Conservation (phyloP, 75 land plant genomes). For the Chamaecyparis obtusa region DNA sequence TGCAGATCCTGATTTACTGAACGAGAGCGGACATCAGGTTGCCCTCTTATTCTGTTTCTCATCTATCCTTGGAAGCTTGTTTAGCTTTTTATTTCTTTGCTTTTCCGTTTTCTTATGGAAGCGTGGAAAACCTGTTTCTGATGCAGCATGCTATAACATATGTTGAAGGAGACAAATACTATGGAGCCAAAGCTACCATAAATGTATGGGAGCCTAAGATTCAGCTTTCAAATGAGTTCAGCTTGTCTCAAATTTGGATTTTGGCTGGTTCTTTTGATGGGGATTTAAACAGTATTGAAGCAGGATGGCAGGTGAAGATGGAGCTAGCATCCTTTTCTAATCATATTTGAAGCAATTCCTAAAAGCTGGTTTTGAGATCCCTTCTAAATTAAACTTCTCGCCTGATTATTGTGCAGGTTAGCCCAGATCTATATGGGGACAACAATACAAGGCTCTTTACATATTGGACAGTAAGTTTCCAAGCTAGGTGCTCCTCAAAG, state of each 20-base stretch:
- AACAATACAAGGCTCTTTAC: slow-evolving; percentile 91
- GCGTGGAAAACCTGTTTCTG: background rate
- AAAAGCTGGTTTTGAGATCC: background rate
- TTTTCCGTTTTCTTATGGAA: background rate
- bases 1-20: slow-evolving; percentile 54
- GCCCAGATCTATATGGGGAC: slow-evolving; percentile 92
- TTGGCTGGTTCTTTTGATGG: slow-evolving; percentile 38
- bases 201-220: slow-evolving; percentile 72
- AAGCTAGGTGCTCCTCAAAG: background rate
- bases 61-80: background rate
- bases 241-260: slow-evolving; percentile 62
- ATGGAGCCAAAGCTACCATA: slow-evolving; percentile 56
- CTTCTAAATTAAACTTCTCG: background rate
- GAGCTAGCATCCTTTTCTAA: background rate
- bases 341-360: background rate
- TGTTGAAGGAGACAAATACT: slow-evolving; percentile 62
- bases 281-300: slow-evolving; percentile 57
- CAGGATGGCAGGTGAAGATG: slow-evolving; percentile 64
- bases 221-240: slow-evolving; percentile 49
- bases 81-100: background rate
- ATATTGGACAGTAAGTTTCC: slow-evolving; percentile 83
- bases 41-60: background rate
- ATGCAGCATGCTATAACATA: slow-evolving; percentile 85
- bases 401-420: slow-evolving; percentile 58
- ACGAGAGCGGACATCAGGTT: slow-evolving; percentile 78